phyloP scores from a whole-genome alignment of 2,329 filamentous ascomycete genomes.

The Verticillium nubilum region DNA sequence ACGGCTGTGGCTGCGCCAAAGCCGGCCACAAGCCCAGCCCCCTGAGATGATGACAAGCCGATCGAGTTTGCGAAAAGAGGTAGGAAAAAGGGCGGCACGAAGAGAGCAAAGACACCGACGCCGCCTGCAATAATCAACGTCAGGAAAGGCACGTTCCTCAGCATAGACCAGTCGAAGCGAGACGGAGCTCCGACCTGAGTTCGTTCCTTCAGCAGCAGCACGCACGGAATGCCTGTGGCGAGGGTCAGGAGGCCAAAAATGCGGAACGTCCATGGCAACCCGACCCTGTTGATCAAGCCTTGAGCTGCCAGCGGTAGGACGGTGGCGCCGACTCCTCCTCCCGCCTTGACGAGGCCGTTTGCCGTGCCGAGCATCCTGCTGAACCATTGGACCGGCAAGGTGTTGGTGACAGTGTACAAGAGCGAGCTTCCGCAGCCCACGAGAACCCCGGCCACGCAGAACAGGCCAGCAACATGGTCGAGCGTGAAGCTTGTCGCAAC shows the following conservation, averaged over 20 bases:
- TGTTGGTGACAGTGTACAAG: slow-evolving; percentile 35
- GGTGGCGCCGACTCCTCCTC: slow-evolving; percentile 51
- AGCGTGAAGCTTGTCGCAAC: too few species aligned
- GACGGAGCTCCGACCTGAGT: slow-evolving; percentile 27
- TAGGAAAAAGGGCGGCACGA: slow-evolving; percentile 57
- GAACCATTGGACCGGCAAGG: slow-evolving; percentile 52
- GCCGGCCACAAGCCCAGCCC: slow-evolving; percentile 52
- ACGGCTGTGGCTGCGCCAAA: slow-evolving; percentile 58
- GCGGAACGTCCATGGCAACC: slow-evolving; percentile 45
- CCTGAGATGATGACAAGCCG: slow-evolving; percentile 44
- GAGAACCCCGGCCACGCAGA: slow-evolving; percentile 24
- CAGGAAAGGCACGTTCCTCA: slow-evolving; percentile 44
- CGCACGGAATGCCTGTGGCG: slow-evolving; percentile 47
- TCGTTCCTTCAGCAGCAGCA: slow-evolving; percentile 46
- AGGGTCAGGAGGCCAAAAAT: slow-evolving; percentile 45
- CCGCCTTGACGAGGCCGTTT: slow-evolving; percentile 48
- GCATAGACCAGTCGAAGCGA: slow-evolving; percentile 48
- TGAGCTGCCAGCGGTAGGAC: slow-evolving; percentile 45
- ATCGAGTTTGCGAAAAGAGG: slow-evolving; percentile 50
- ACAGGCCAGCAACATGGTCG: slow-evolving; percentile 41
- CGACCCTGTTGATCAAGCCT: slow-evolving; percentile 38
- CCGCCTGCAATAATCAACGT: slow-evolving; percentile 48
- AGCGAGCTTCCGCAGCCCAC: slow-evolving; percentile 19
- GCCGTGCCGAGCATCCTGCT: slow-evolving; percentile 45
- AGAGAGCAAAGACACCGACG: slow-evolving; percentile 53